Conservation (phyloP, 345 rosid genomes). For the Litchi chinensis region DNA sequence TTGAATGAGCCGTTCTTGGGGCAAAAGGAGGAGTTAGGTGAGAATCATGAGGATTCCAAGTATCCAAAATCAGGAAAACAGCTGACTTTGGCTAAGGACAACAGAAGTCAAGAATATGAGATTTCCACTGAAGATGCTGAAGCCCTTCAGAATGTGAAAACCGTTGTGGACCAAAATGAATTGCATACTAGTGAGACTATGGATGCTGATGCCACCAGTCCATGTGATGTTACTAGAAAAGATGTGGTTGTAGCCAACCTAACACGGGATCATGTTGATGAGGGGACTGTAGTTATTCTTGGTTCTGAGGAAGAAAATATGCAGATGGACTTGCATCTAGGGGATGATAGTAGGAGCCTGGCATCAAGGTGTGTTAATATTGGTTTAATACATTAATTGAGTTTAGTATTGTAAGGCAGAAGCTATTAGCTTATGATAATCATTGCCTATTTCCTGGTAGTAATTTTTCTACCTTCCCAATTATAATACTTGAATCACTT, state of each 20-base stretch:
- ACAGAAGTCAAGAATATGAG: conserved; percentile 28
- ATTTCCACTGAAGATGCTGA: conserved; percentile 15
- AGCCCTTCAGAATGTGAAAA: conserved; percentile 12
- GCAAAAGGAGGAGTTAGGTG: conserved; percentile 25
- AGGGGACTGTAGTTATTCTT: conserved; percentile 19
- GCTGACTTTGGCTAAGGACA: conserved; percentile 20
- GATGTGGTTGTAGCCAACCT: conserved; percentile 21
- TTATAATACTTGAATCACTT: conserved; percentile 21
- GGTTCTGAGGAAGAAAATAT: conserved; percentile 32
- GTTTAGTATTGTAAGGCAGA: conserved; percentile 19
- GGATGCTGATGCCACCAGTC: conserved; percentile 27
- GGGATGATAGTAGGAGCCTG: conserved; percentile 33
- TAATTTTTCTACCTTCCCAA: conserved; percentile 27
- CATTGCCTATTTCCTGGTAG: conserved; percentile 10
- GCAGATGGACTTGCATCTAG: conserved; percentile 28
- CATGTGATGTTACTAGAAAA: conserved; percentile 19
- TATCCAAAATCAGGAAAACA: conserved; percentile 27
- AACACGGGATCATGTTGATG: conserved; percentile 18
- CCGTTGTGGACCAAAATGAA: conserved; percentile 17
- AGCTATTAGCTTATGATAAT: conserved; percentile 21
- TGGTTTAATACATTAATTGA: conserved; percentile 19
- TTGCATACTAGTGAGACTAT: conserved; percentile 17
- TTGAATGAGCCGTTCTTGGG: conserved; percentile 29
- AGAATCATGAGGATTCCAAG: conserved; percentile 25
- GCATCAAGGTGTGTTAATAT: conserved; percentile 53